Evolutionary conservation across 106 monocot genomes (phyloP).

Genomic region (Agapanthus africanus): DNA sequence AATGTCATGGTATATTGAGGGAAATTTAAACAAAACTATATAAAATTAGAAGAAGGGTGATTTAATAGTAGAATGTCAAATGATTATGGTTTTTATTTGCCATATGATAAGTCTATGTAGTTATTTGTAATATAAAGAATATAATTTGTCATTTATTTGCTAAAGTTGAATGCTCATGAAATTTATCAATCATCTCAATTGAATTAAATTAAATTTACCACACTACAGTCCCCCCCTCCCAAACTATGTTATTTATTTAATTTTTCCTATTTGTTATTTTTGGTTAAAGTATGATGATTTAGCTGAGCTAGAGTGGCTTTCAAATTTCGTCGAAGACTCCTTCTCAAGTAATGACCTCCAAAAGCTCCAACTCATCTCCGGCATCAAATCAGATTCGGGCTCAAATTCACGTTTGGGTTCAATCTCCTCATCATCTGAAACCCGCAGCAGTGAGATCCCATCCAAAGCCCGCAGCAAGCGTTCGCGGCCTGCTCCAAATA

Average conservation of each 20-base stretch:
- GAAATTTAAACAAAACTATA: too few species aligned
- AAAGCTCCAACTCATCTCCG: conserved; percentile 45
- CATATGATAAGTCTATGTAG: too few species aligned
- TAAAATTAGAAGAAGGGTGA: too few species aligned
- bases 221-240: too few species aligned
- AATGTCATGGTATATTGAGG: too few species aligned
- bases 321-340: too few species aligned
- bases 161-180: not conserved
- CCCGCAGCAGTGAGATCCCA: not conserved
- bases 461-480: conserved; percentile 53
- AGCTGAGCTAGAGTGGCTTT: conserved; percentile 66
- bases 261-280: not conserved
- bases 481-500: conserved; percentile 35
- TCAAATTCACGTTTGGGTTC: not conserved
- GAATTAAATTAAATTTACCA: not conserved
- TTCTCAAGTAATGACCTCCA: conserved; percentile 35
- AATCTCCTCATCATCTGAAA: not conserved
- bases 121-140: too few species aligned
- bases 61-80: too few species aligned
- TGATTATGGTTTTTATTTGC: too few species aligned
- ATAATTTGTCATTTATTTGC: not conserved
- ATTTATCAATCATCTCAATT: not conserved
- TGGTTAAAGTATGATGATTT: conserved; percentile 38
- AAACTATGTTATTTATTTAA: not conserved
- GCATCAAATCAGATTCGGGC: conserved; percentile 17